These are phyloP conservation scores for Plasmopara muralis DNA, from an alignment of 352 stramenopile genomes.

Conservation along the genomic window DNA sequence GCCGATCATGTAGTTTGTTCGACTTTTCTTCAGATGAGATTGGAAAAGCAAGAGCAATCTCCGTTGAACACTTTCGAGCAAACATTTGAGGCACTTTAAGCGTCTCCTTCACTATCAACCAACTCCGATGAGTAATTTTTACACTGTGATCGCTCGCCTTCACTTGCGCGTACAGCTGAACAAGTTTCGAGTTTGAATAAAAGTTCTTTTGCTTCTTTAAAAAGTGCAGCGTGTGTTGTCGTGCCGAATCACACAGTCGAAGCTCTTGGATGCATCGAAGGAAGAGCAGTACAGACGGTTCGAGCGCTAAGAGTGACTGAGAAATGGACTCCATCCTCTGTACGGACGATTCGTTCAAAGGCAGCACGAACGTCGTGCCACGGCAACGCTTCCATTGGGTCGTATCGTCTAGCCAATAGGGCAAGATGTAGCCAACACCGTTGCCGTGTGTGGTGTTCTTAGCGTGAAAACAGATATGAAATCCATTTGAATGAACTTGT, in stretches of 20 bases:
- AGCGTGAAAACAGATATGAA: constrained; percentile 78
- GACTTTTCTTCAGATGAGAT: constrained; percentile 11
- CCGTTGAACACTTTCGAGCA: constrained; percentile 22
- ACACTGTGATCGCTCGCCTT: constrained; percentile 8
- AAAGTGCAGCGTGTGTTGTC: constrained; percentile 33
- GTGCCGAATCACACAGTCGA: constrained; percentile 38
- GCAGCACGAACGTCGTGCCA: constrained; percentile 74
- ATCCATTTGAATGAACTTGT: constrained; percentile 85
- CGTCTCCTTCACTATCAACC: constrained; percentile 51
- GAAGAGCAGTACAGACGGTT: constrained; percentile 78
- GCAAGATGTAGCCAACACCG: constrained; percentile 73
- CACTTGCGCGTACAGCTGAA: constrained; percentile 36
- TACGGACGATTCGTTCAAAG: constrained; percentile 47
- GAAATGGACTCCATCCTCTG: constrained; percentile 49
- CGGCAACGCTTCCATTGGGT: constrained; percentile 30
- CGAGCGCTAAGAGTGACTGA: constrained; percentile 52
- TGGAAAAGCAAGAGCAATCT: constrained; percentile 58
- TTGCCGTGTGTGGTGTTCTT: constrained; percentile 33
- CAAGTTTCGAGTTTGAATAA: constrained; percentile 19
- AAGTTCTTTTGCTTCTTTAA: constrained; percentile 35
- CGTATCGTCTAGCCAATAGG: constrained; percentile 61
- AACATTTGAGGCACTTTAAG: constrained; percentile 27
- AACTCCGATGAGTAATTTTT: constrained; percentile 34
- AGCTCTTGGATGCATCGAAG: constrained; percentile 63
- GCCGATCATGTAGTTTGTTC: constrained; percentile 14